Percentiles rank a stretch among this genome's conserved stretches.
Conservation (phyloP, 1,284 basidiomycete species). For the Stygiomarasmius scandens region DNA sequence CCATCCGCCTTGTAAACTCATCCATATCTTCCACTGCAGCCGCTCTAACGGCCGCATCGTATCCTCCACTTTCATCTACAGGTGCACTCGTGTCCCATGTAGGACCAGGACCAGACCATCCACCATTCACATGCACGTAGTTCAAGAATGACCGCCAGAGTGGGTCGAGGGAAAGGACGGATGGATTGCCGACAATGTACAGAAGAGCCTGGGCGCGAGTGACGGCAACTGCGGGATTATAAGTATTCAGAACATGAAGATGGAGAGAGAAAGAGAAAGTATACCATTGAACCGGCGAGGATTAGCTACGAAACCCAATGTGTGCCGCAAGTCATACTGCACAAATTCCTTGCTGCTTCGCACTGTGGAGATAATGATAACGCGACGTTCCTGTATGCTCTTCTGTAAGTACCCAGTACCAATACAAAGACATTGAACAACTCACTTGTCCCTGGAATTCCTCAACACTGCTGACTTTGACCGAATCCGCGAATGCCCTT, state of each 20-base stretch:
- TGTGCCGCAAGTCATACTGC: constrained; percentile 57
- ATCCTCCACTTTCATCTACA: constrained; percentile 11
- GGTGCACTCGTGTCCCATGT: constrained; percentile 47
- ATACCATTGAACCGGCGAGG: constrained; percentile 66
- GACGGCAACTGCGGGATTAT: constrained; percentile 47
- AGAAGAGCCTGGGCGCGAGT: constrained; percentile 60
- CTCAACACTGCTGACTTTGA: constrained; percentile 65
- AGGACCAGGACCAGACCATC: constrained; percentile 51
- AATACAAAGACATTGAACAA: not conserved
- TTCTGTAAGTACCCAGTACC: not conserved
- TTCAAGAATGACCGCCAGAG: constrained; percentile 59
- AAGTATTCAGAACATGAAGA: not conserved
- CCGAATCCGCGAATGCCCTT: constrained; percentile 31
- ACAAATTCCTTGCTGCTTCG: constrained; percentile 60
- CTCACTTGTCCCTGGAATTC: constrained; percentile 65
- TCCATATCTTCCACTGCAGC: constrained; percentile 13
- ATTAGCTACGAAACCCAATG: constrained; percentile 67
- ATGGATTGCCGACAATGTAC: constrained; percentile 56
- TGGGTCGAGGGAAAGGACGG: constrained; percentile 57
- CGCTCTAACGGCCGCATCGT: constrained; percentile 9
- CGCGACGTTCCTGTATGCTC: constrained; percentile 54
- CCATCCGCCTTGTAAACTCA: constrained; percentile 15
- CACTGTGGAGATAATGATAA: constrained; percentile 70
- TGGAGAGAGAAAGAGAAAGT: constrained; percentile 14
- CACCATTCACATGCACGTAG: constrained; percentile 47